Evolutionary conservation across 441 rosid genomes (phyloP), one percentile per base, ranked within the genome.

Genomic region (Adansonia madagascariensis): DNA sequence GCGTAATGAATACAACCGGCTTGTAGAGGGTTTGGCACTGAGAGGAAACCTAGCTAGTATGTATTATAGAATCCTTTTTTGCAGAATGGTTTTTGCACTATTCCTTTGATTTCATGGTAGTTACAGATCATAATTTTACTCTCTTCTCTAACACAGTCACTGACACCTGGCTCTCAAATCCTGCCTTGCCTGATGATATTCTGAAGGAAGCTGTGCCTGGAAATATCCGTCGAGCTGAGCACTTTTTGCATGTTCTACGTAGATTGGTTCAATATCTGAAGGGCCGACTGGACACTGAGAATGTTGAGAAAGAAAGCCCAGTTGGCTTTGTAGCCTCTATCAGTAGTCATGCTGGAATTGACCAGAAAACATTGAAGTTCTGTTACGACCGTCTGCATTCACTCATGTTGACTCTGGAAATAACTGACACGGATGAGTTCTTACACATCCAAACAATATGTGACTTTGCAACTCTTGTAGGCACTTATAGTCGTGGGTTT

Each of bases 181-280:
- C 98, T 87, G 97, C 98, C 76, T 85, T 95, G 82, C 98, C 98
- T 66, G 91, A 89, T 87, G 99, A 95, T 86, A 95, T 95, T 73
- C 85, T 95, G 66, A 90, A 87, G 88, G 94, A 95, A 82, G 98
- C 97, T 71, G 99, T 95, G 78, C 99, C 99, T 15, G 99, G 99
- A 71, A 95, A 95, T 84, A 94, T 95, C 76, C 94, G 97, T 55
- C 87, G 92, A 67, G 98, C 99, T 67, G 99, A 95, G 84, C 95
- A 91, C 87, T 95, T 95, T 85, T 82, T 94, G 78, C 95, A 91
- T 80, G 95, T 95, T 70, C 83, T 95, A 62, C 97, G 90, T 59
- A 88, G 99, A 81, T 86, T 95, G 83, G 94, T 95, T 77, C 98
- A 91, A 77, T 95, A 93, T 85, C 83, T 95, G 62, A 84, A 77